phyloP scores from a whole-genome alignment of 1,284 basidiomycete genomes.

The Omphalotus olearius region DNA sequence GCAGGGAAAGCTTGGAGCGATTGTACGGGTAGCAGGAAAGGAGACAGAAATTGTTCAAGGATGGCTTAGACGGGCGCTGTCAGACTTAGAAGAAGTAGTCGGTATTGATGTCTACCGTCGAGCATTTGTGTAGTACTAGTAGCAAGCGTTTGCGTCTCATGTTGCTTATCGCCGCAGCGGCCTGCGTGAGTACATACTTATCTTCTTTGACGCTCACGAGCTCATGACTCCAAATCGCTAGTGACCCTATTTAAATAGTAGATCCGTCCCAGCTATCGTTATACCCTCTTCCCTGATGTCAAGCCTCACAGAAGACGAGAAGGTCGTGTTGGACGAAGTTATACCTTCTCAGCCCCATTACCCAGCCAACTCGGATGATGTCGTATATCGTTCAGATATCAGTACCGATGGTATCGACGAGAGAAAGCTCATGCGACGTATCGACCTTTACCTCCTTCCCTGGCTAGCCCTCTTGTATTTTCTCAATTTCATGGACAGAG shows the following conservation, averaged over 20 bases:
- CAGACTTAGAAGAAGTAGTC: slow-evolving; percentile 46
- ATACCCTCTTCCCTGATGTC: slow-evolving; percentile 7
- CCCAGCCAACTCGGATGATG: slow-evolving; percentile 13
- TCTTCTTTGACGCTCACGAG: not conserved
- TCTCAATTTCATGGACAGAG: slow-evolving; percentile 57
- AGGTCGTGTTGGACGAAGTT: not conserved
- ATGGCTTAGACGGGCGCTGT: slow-evolving; percentile 61
- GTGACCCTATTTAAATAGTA: too few species aligned
- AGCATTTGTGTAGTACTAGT: slow-evolving; percentile 49
- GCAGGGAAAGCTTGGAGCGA: slow-evolving; percentile 34
- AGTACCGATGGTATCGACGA: slow-evolving; percentile 40
- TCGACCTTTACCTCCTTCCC: slow-evolving; percentile 50
- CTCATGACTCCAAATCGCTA: not conserved
- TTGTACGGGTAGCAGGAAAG: slow-evolving; percentile 71
- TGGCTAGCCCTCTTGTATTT: slow-evolving; percentile 61
- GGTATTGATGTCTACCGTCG: slow-evolving; percentile 63
- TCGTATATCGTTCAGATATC: slow-evolving; percentile 35
- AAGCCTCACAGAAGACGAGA: not conserved
- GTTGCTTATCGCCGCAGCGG: not conserved
- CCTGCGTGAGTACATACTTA: too few species aligned
- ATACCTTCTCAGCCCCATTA: not conserved
- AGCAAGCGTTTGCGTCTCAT: not conserved
- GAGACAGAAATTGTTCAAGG: slow-evolving; percentile 68
- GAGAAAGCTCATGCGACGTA: slow-evolving; percentile 41
- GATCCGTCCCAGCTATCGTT: not conserved